These are phyloP conservation scores for Populus trichocarpa DNA, from an alignment of 441 rosid genomes.

Conservation along the genomic window DNA sequence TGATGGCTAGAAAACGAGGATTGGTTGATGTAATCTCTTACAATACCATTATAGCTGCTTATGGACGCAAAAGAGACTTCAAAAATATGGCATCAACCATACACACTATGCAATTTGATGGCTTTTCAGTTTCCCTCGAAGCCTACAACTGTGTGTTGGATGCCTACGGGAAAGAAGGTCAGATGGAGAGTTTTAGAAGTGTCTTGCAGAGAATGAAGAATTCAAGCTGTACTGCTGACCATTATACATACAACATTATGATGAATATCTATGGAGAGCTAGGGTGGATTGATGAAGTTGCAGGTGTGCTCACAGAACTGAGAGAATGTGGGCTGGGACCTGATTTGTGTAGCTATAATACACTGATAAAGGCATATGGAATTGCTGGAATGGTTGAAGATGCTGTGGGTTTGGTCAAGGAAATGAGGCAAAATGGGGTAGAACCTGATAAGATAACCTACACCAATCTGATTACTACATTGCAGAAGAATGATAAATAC, in stretches of 20 bases:
- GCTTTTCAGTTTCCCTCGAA: constrained; percentile 85
- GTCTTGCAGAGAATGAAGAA: constrained; percentile 71
- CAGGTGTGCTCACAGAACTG: constrained; percentile 52
- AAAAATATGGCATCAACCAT: constrained; percentile 56
- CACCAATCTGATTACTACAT: constrained; percentile 62
- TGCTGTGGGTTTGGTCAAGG: constrained; percentile 70
- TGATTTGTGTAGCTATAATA: constrained; percentile 85
- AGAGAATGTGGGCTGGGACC: constrained; percentile 61
- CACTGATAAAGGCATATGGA: constrained; percentile 91
- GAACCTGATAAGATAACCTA: constrained; percentile 78
- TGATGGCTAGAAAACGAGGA: constrained; percentile 60
- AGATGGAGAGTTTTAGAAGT: constrained; percentile 66
- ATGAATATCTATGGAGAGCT: constrained; percentile 80
- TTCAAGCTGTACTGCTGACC: constrained; percentile 47
- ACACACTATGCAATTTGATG: constrained; percentile 76
- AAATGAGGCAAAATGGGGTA: constrained; percentile 68
- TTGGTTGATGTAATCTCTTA: constrained; percentile 76
- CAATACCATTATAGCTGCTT: constrained; percentile 78
- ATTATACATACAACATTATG: constrained; percentile 78
- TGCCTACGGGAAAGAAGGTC: constrained; percentile 79
- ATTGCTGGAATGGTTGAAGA: constrained; percentile 91
- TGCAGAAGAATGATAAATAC: constrained; percentile 68
- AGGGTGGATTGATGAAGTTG: constrained; percentile 79
- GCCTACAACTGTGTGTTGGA: constrained; percentile 82
- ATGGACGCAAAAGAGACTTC: constrained; percentile 58